Evolutionary conservation across 1,284 basidiomycete species (phyloP), one percentile per base, ranked within the genome.

Genomic region (Porodaedalea pini): DNA sequence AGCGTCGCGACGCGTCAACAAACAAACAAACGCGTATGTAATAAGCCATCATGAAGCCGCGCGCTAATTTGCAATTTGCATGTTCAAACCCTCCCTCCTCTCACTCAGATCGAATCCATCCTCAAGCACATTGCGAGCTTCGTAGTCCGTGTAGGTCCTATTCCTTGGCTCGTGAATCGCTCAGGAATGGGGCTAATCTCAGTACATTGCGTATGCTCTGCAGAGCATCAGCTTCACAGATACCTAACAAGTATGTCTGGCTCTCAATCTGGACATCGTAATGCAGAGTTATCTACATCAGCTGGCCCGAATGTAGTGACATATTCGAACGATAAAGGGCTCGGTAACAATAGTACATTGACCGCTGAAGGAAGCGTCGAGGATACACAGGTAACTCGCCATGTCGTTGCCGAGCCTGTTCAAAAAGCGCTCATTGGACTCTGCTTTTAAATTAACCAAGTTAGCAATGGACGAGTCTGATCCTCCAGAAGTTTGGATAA

Each of bases 401-500:
- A n/a, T n/a, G n/a, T n/a, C n/a, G n/a, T n/a, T n/a, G 49, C 31
- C 29, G 19, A 17, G 11, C 15, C 21, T 21, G n/a, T 15, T 36
- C 29, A 6, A 11, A n/a, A 23, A n/a, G 27, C 4, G 36, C 23
- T 17, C 52, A 44, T n/a, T n/a, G n/a, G 4, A 44, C 15, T 13
- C 6, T 32, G 41, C 13, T 27, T 7, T 10, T 31, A 17, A 10
- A 31, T 21, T 31, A 31, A 8, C 34, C 6, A 34, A 56, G 58
- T 17, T 27, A 19, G 54, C n/a, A 36, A 32, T n/a, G 7, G 23
- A 27, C 32, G 54, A 62, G 23, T 44, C 54, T 40, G 48, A 37
- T 27, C 44, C 59, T 29, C 54, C 54, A 54, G 67, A 66, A 47
- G 61, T 71, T 68, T 88, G 84, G 83, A 75, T 82, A 34, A 75